These are phyloP conservation scores for Paragyromitra xinjiangensis DNA, from an alignment of 495 filamentous ascomycete genomes.

Conservation along the genomic window DNA sequence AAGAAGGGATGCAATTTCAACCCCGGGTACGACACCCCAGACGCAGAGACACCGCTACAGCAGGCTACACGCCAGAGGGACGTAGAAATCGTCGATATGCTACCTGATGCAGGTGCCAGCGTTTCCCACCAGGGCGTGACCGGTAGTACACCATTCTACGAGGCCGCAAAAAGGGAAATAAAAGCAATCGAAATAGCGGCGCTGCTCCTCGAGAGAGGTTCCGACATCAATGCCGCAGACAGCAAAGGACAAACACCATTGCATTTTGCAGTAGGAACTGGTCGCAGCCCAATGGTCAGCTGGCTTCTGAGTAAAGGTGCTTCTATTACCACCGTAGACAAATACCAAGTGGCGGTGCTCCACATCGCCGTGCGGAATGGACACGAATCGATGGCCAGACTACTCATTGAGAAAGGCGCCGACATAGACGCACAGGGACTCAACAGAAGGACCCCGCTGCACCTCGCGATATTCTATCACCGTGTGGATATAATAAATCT, in stretches of 20 bases:
- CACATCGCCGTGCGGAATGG: not conserved
- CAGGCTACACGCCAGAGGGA: constrained; percentile 13
- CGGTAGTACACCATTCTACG: constrained; percentile 19
- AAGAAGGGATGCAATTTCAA: constrained; percentile 4
- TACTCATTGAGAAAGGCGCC: constrained; percentile 27
- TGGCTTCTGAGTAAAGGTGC: not conserved
- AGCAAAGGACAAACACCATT: constrained; percentile 26
- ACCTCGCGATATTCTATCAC: not conserved
- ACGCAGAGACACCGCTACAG: constrained; percentile 13
- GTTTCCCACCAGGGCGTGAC: not conserved
- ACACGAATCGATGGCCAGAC: not conserved
- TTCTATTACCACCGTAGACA: not conserved
- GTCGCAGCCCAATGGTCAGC: constrained; percentile 1
- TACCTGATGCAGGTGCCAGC: constrained; percentile 14
- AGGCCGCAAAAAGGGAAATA: not conserved
- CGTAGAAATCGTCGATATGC: not conserved
- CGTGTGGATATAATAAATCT: not conserved
- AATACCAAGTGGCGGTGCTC: not conserved
- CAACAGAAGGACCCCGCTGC: not conserved
- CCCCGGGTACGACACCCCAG: not conserved
- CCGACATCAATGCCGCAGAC: constrained; percentile 6
- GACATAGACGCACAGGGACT: not conserved
- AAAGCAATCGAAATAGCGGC: not conserved
- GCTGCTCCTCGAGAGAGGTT: constrained; percentile 8
- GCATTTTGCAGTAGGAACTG: constrained; percentile 25